These are phyloP conservation scores for Kalanchoe fedtschenkoi DNA, from an alignment of 164 flowering plant species.

Conservation along the genomic window DNA sequence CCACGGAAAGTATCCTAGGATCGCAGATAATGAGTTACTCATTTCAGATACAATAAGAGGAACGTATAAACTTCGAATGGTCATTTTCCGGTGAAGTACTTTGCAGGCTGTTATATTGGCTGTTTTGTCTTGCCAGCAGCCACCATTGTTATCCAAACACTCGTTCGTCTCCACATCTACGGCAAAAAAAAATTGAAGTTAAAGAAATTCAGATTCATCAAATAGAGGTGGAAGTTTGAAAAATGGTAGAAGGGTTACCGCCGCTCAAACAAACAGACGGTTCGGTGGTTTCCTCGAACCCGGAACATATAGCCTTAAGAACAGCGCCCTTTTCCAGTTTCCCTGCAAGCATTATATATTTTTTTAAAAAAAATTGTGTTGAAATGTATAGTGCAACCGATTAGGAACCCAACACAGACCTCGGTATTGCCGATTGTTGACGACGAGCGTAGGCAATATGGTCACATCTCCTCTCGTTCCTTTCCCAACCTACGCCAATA, in stretches of 20 bases:
- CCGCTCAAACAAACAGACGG: slow-evolving; percentile 80
- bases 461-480: slow-evolving; percentile 98
- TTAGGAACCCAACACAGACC: slow-evolving; percentile 32
- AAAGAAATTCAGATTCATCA: neutral
- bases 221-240: neutral
- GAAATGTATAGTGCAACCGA: slow-evolving; percentile 1
- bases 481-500: slow-evolving; percentile 62
- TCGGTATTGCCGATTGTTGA: slow-evolving; percentile 91
- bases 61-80: neutral
- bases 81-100: slow-evolving; percentile 26
- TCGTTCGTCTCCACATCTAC: slow-evolving; percentile 93
- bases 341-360: slow-evolving; percentile 43
- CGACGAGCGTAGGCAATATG: slow-evolving; percentile 91
- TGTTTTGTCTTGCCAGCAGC: slow-evolving; percentile 80
- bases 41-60: neutral
- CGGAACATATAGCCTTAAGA: slow-evolving; percentile 93
- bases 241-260: slow-evolving; percentile 34
- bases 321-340: slow-evolving; percentile 93
- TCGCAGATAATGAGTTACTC: neutral
- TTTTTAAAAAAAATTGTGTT: slow-evolving; percentile 11
- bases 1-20: slow-evolving; percentile 93
- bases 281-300: slow-evolving; percentile 98
- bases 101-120: slow-evolving; percentile 85
- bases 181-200: slow-evolving; percentile 4
- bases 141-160: slow-evolving; percentile 85